Conservation (phyloP, 192 early-diverging fungal species). For the Oehlia diaphana region DNA sequence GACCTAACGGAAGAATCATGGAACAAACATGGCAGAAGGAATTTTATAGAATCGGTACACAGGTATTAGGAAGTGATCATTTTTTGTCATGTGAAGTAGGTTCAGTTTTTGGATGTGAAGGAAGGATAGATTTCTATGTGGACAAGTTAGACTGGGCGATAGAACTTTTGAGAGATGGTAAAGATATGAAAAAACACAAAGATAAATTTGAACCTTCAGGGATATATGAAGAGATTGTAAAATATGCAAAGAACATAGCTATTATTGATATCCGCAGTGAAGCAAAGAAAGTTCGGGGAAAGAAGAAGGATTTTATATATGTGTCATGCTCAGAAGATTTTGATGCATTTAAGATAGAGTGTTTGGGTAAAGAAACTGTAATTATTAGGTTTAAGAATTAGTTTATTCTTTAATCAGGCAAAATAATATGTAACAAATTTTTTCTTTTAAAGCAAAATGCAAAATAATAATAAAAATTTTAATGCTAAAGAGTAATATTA, state of each 20-base stretch:
- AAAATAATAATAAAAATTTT: no score
- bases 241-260: constrained; percentile 17
- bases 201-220: background rate
- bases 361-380: constrained; percentile 11
- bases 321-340: constrained; percentile 11
- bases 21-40: constrained; percentile 21
- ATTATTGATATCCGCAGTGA: constrained; percentile 30
- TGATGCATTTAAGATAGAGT: constrained; percentile 22
- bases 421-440: background rate
- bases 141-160: constrained; percentile 33
- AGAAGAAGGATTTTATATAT: constrained; percentile 10
- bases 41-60: constrained; percentile 15
- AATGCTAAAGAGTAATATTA: no score
- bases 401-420: background rate
- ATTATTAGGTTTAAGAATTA: background rate
- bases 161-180: constrained; percentile 37
- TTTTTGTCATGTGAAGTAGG: constrained; percentile 34
- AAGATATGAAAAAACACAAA: constrained; percentile 21
- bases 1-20: background rate
- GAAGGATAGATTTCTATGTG: constrained; percentile 36
- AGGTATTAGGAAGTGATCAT: background rate
- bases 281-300: constrained; percentile 8
- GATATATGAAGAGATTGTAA: constrained; percentile 21
- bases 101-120: constrained; percentile 35
- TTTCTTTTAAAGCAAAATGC: no score